Percentiles rank a stretch among this genome's conserved stretches.
phyloP scores from a whole-genome alignment of 768 basidiomycete species.

The Amanita inopinata region DNA sequence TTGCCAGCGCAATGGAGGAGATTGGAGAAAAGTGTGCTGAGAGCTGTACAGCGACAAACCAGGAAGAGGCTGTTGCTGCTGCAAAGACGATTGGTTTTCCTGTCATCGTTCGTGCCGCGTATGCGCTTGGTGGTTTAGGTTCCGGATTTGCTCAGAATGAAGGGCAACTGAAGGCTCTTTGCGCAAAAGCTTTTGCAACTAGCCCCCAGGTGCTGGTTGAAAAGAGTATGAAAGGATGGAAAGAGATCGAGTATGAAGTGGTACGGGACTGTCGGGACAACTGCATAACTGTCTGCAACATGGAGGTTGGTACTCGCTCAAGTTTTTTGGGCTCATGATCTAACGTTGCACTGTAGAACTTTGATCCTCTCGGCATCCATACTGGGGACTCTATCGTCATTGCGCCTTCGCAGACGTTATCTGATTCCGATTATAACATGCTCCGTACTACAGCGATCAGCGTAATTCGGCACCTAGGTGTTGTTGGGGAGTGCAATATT shows the following conservation, averaged over 20 bases:
- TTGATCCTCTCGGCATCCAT: conserved; percentile 96
- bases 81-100: conserved; percentile 86
- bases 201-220: conserved; percentile 98
- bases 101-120: conserved; percentile 94
- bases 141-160: conserved; percentile 96
- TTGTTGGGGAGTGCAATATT: conserved; percentile 98
- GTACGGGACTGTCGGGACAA: conserved; percentile 97
- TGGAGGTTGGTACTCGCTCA: conserved; percentile 70
- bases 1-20: conserved; percentile 88
- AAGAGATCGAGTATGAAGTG: conserved; percentile 99
- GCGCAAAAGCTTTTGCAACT: conserved; percentile 92
- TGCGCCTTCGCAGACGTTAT: conserved; percentile 95
- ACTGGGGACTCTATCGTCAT: conserved; percentile 98
- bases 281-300: conserved; percentile 99
- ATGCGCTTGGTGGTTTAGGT: conserved; percentile 91
- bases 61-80: conserved; percentile 75
- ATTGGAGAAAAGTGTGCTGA: conserved; percentile 95
- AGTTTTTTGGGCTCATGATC: not conserved
- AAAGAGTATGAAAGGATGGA: conserved; percentile 99
- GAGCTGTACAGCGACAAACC: conserved; percentile 78
- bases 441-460: conserved; percentile 96
- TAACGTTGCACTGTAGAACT: conserved; percentile 57
- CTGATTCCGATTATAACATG: conserved; percentile 99
- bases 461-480: conserved; percentile 96
- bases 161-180: conserved; percentile 77